Evolutionary conservation across 495 filamentous ascomycete genomes (phyloP).

Genomic region (Penicillium egyptiacum): DNA sequence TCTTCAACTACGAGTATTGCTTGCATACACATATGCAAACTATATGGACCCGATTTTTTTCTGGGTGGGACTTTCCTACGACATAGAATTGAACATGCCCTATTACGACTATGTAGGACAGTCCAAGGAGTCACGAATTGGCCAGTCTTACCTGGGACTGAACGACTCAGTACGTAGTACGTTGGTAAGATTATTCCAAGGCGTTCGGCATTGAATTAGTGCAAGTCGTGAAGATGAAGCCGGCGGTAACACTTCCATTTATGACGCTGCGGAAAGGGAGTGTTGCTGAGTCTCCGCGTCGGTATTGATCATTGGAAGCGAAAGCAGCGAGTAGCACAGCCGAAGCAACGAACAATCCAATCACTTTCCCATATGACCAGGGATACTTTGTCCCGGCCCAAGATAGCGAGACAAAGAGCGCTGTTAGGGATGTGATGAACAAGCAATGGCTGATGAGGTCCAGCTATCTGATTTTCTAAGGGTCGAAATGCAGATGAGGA

Average conservation of each 20-base stretch:
- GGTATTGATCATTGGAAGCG: too few species aligned
- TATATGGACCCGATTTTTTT: too few species aligned
- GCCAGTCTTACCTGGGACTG: constrained; percentile 14
- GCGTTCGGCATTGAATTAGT: constrained; percentile 46
- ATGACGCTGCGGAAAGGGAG: constrained; percentile 64
- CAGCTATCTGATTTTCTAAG: constrained; percentile 47
- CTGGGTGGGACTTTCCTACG: not conserved
- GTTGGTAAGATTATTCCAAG: constrained; percentile 34
- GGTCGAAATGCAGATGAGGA: too few species aligned
- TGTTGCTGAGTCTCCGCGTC: constrained; percentile 39
- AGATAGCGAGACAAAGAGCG: too few species aligned
- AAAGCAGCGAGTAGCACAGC: too few species aligned
- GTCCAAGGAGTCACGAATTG: too few species aligned
- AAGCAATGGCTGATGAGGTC: constrained; percentile 25
- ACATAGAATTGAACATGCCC: too few species aligned
- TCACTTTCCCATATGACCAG: too few species aligned
- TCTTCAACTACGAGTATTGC: not conserved
- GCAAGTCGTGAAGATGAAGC: constrained; percentile 45
- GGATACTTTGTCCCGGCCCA: too few species aligned
- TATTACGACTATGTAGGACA: too few species aligned
- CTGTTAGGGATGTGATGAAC: too few species aligned
- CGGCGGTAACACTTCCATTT: constrained; percentile 56
- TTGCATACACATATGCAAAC: constrained; percentile 11
- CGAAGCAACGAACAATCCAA: too few species aligned
- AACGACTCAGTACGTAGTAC: constrained; percentile 30